Percentiles rank a stretch among this genome's conserved stretches.
phyloP scores from a whole-genome alignment of 768 basidiomycete species.

The Gymnopilus junonius region DNA sequence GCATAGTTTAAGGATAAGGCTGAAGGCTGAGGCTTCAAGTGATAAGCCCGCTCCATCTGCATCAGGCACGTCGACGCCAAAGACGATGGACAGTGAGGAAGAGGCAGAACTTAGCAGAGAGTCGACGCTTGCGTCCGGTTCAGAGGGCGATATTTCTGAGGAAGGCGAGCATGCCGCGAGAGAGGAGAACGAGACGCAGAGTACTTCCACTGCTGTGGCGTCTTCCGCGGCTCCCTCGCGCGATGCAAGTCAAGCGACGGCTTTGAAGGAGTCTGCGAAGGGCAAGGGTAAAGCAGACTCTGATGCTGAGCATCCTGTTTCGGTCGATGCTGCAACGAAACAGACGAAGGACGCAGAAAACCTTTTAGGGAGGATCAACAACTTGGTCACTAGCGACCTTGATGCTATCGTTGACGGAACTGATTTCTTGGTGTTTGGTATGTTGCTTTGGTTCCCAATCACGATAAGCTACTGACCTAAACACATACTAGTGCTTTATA shows the following conservation, averaged over 20 bases:
- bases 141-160: background rate
- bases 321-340: background rate
- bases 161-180: background rate
- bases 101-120: background rate
- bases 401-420: constrained; percentile 38
- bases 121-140: background rate
- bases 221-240: background rate
- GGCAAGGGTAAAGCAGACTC: background rate
- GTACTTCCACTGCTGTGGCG: background rate
- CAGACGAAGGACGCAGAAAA: constrained; percentile 40
- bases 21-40: constrained; percentile 46
- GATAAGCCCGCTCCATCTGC: background rate
- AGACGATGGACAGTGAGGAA: background rate
- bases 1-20: constrained; percentile 60
- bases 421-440: constrained; percentile 19
- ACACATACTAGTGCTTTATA: constrained; percentile 33
- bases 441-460: too few relatives aligned
- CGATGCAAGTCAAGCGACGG: background rate
- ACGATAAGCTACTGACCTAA: too few relatives aligned
- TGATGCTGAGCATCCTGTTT: background rate
- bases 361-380: constrained; percentile 77
- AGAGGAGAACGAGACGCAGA: background rate
- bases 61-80: background rate
- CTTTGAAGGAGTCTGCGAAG: background rate
- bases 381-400: constrained; percentile 70